Evolutionary conservation across 495 filamentous ascomycete genomes (phyloP).

Genomic region (Umbilicaria muhlenbergii): DNA sequence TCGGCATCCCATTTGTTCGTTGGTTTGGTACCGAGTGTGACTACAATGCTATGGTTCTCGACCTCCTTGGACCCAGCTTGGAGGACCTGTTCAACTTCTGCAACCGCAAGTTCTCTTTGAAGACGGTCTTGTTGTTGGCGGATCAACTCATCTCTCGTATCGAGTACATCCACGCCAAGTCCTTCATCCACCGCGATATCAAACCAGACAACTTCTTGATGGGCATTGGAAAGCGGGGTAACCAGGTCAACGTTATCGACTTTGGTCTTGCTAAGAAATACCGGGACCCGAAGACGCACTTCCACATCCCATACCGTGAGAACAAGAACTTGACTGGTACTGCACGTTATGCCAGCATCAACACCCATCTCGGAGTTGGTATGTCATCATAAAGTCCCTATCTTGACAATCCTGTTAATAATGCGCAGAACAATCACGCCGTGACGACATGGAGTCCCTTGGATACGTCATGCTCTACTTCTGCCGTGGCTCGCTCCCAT

Average conservation of each 20-base stretch:
- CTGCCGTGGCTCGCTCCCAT: conserved; percentile 96
- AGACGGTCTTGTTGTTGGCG: conserved; percentile 96
- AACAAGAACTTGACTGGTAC: conserved; percentile 99
- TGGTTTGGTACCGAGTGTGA: conserved; percentile 99
- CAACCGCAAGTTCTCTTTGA: conserved; percentile 99
- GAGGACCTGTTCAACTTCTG: conserved; percentile 99
- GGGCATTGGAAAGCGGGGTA: conserved; percentile 99
- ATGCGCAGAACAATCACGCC: conserved; percentile 77
- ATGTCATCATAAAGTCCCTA: conserved; percentile 17
- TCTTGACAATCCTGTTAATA: conserved; percentile 14
- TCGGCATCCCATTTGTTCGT: conserved; percentile 97
- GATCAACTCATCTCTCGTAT: conserved; percentile 99
- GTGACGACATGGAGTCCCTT: conserved; percentile 99
- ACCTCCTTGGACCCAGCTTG: conserved; percentile 90
- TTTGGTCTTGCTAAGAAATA: conserved; percentile 99
- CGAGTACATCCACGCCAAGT: conserved; percentile 99
- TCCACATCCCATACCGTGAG: conserved; percentile 99
- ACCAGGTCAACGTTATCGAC: conserved; percentile 99
- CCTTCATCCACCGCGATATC: conserved; percentile 99
- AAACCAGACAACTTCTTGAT: conserved; percentile 99
- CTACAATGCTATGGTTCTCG: conserved; percentile 99
- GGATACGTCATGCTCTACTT: conserved; percentile 99
- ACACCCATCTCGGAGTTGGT: conserved; percentile 94
- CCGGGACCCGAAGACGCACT: conserved; percentile 98
- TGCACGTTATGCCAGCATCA: conserved; percentile 97